Base-by-base conservation (phyloP, 164 flowering plant species). In the Cinnamomum micranthum region DNA sequence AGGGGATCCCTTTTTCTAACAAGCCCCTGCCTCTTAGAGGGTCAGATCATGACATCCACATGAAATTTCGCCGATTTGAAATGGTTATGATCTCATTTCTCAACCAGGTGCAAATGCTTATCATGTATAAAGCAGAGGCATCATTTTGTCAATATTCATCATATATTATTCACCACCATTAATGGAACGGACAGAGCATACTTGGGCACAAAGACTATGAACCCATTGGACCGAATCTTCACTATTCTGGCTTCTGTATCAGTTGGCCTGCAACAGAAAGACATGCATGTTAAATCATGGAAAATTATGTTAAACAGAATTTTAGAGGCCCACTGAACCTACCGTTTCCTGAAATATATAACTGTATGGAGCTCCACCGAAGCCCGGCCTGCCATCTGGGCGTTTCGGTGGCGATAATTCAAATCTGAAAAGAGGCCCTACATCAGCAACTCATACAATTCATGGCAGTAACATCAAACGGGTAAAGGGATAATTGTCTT, bases 191-290 rank as follows among this genome's bases (percentile, higher is more conserved):
- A 69, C 52, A 24, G 67, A 24, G 67, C 91, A 64, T 91, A 96
- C 99, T 94, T 91, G 81, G 99, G 98, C 59, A 96, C 91, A 81
- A 96, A 96, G 15, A 96, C 99, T 47, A 96, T 90, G 81, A 96
- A 93, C 60, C 99, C 99, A 79, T 93, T 96, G 66, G 98, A 84
- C 82, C 98, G 83, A 77, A 96, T 89, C 88, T 91, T 96, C 81
- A 96, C 90, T 76, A 94, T 88, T 86, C 99, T 89, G 77, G 97
- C 99, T 84, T 96, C 98, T 17, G 97, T 82, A 71, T 96, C 95
- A 0, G 92, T 88, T 27, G 98, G 95, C 79, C 99, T 96, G 84
- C 81, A 88, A 72, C 10, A 79, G 74, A 73, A 71, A 81, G 23
- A 79, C 33, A 76, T 28, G 20, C 20, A 14, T 35, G 13, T 27